These are phyloP conservation scores for Globisporangium cystogenes DNA, from an alignment of 352 stramenopile genomes.

Conservation along the genomic window DNA sequence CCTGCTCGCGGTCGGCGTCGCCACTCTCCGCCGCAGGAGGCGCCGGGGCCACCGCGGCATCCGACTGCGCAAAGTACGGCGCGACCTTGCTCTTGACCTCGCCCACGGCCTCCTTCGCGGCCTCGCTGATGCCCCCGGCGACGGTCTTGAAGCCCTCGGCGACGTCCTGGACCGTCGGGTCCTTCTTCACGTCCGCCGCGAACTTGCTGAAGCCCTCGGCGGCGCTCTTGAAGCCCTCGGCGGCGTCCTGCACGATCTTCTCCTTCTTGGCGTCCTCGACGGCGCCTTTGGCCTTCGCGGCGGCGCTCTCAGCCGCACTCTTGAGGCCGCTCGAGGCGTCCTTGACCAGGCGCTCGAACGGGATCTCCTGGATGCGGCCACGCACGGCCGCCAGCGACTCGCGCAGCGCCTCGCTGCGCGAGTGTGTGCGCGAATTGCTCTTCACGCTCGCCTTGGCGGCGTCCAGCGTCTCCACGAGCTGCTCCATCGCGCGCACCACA, in stretches of 20 bases:
- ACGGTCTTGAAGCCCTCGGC: constrained; percentile 8
- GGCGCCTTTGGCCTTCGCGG: background rate
- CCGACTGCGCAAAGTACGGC: constrained; percentile 7
- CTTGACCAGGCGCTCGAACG: constrained; percentile 75
- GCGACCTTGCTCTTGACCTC: constrained; percentile 33
- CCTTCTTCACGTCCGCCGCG: constrained; percentile 7
- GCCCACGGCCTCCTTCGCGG: constrained; percentile 9
- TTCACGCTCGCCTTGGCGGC: constrained; percentile 70
- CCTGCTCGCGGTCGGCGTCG: constrained; percentile 57
- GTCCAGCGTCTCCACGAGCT: constrained; percentile 69
- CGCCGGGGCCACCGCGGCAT: constrained; percentile 8
- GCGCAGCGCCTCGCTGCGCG: constrained; percentile 41
- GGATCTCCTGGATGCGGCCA: constrained; percentile 68
- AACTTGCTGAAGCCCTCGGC: constrained; percentile 11
- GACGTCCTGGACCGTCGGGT: constrained; percentile 6
- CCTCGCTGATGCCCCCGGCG: constrained; percentile 6
- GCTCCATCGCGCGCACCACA: constrained; percentile 73
- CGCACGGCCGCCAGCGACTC: constrained; percentile 40
- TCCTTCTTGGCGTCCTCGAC: constrained; percentile 10
- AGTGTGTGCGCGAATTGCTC: constrained; percentile 39
- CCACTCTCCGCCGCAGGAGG: background rate
- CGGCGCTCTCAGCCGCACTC: constrained; percentile 6
- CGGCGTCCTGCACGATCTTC: constrained; percentile 7
- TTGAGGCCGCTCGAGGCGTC: constrained; percentile 27
- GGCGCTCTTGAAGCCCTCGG: constrained; percentile 7